Percentiles rank a stretch among this genome's conserved stretches.
phyloP scores from a whole-genome alignment of 768 basidiomycete genomes.

The Hygrocybe punicea region DNA sequence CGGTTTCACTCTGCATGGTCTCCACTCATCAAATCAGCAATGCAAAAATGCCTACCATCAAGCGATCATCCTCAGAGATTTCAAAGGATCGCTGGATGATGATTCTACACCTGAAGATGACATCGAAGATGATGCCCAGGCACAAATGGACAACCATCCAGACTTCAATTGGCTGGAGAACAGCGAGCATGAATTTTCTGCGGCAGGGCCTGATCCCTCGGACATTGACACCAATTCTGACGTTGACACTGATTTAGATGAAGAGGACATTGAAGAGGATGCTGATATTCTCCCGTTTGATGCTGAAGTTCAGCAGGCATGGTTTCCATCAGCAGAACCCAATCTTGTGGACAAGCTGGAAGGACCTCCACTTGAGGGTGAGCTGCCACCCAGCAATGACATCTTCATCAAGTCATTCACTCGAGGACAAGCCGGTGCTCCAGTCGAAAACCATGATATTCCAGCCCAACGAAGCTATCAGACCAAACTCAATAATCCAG shows the following conservation, averaged over 20 bases:
- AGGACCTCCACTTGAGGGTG: not conserved
- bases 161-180: not conserved
- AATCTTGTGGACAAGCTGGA: not conserved
- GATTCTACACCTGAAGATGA: not conserved
- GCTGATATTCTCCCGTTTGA: not conserved
- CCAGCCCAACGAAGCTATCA: not conserved
- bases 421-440: not conserved
- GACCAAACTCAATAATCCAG: not conserved
- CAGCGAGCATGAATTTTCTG: not conserved
- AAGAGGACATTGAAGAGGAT: not conserved
- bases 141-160: not conserved
- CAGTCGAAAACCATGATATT: not conserved
- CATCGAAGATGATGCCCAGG: not conserved
- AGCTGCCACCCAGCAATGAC: not conserved
- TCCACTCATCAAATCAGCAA: not conserved
- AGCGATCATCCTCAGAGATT: not conserved
- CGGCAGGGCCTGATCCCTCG: not conserved
- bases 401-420: not conserved
- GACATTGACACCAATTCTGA: not conserved
- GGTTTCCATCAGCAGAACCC: not conserved
- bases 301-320: not conserved
- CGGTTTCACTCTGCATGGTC: not conserved
- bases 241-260: not conserved
- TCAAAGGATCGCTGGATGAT: not conserved
- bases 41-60: not conserved